phyloP scores from a whole-genome alignment of 768 basidiomycete species.

The Pleurotus eryngii region DNA sequence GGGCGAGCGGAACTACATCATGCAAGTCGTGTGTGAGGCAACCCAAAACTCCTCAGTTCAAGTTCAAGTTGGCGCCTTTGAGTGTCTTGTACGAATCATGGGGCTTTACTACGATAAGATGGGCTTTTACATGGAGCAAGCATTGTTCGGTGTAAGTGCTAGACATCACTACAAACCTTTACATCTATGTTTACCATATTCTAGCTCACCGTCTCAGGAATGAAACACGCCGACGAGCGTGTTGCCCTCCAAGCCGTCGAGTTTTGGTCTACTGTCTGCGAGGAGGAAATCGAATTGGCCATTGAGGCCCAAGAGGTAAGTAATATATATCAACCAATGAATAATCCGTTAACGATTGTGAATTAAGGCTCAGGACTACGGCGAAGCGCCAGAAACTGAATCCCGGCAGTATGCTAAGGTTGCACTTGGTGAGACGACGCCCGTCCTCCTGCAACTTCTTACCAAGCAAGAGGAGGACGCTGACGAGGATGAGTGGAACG shows the following conservation, averaged over 20 bases:
- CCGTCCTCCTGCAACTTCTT: slow-evolving; percentile 84
- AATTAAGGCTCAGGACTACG: slow-evolving; percentile 80
- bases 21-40: slow-evolving; percentile 99
- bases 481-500: slow-evolving; percentile 98
- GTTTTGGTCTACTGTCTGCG: slow-evolving; percentile 99
- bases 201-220: slow-evolving; percentile 94
- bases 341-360: background rate
- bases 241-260: slow-evolving; percentile 97
- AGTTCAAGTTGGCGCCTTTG: slow-evolving; percentile 96
- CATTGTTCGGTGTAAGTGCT: slow-evolving; percentile 84
- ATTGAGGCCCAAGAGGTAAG: slow-evolving; percentile 88
- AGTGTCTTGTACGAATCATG: slow-evolving; percentile 96
- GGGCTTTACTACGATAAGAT: slow-evolving; percentile 98
- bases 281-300: slow-evolving; percentile 92
- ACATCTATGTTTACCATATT: slow-evolving; percentile 14
- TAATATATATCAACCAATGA: background rate
- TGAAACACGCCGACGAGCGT: slow-evolving; percentile 89
- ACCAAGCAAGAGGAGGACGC: slow-evolving; percentile 95
- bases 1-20: slow-evolving; percentile 99
- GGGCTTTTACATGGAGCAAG: slow-evolving; percentile 99
- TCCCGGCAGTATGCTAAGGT: slow-evolving; percentile 92
- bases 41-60: slow-evolving; percentile 78
- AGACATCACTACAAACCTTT: slow-evolving; percentile 2
- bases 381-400: slow-evolving; percentile 80
- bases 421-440: slow-evolving; percentile 91